Percentiles rank a stretch among this genome's conserved stretches.
phyloP scores from a whole-genome alignment of 2,329 filamentous ascomycete species.

The Clonostachys rosea region DNA sequence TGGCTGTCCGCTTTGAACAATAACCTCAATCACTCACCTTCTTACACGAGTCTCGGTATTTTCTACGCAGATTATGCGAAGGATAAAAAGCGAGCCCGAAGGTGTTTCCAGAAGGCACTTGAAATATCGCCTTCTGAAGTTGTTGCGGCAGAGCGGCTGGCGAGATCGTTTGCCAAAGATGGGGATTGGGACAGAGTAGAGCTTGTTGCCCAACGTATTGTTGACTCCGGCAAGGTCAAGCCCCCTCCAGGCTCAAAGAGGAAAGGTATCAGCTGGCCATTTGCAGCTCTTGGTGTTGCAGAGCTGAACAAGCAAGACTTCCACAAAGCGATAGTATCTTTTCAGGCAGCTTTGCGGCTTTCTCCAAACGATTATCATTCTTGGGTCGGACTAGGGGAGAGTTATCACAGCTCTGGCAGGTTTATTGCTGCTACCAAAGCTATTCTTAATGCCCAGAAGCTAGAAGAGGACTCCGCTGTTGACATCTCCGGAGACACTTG shows the following conservation, averaged over 20 bases:
- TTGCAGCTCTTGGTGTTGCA: slow-evolving; percentile 86
- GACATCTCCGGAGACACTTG: slow-evolving; percentile 65
- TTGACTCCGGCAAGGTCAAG: slow-evolving; percentile 90
- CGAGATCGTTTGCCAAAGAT: slow-evolving; percentile 79
- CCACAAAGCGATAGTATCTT: slow-evolving; percentile 81
- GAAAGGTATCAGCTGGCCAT: slow-evolving; percentile 93
- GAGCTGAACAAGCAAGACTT: slow-evolving; percentile 95
- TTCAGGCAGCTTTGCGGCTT: slow-evolving; percentile 82
- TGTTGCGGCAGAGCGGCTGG: slow-evolving; percentile 80
- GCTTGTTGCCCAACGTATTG: slow-evolving; percentile 81
- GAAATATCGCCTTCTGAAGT: slow-evolving; percentile 87
- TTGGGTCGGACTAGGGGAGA: slow-evolving; percentile 95
- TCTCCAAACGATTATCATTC: slow-evolving; percentile 87
- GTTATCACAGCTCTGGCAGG: slow-evolving; percentile 88
- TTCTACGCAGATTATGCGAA: slow-evolving; percentile 90
- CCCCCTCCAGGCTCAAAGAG: slow-evolving; percentile 90
- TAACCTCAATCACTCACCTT: slow-evolving; percentile 81
- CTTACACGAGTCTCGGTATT: slow-evolving; percentile 85
- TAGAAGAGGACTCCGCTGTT: slow-evolving; percentile 56
- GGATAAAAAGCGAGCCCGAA: slow-evolving; percentile 80
- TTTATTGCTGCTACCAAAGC: slow-evolving; percentile 93
- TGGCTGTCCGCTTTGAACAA: slow-evolving; percentile 82
- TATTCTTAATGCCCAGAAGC: slow-evolving; percentile 75
- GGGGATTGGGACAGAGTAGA: slow-evolving; percentile 97
- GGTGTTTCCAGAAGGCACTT: slow-evolving; percentile 94